Base-by-base conservation (phyloP, 176 grass and related monocot genomes). In the Leersia perrieri region DNA sequence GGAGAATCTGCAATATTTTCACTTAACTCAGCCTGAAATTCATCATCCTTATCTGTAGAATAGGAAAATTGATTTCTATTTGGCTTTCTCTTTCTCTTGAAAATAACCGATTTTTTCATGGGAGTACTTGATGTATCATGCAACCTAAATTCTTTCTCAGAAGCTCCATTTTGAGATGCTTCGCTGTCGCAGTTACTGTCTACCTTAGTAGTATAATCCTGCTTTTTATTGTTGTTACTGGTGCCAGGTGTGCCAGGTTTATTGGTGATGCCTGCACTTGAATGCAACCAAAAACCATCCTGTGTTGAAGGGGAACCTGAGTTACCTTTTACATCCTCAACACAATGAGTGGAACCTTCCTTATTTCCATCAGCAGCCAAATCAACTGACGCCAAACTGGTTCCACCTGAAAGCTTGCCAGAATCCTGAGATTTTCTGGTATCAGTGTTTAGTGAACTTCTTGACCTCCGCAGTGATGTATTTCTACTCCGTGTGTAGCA, bases 71-170 rank as follows among this genome's bases (percentile, higher is more conserved):
- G 69, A 27, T 86, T 90, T 88, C 88, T 66, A 83, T 76, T 81
- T 79, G 82, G 32, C 63, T 89, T 90, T 67, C 74, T 90, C 82
- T 91, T 95, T 81, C 84, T 95, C 84, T 88, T 95, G 63, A 89
- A 92, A 78, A 73, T 84, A 38, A 87, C 31, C 14, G 60, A 53
- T 55, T 74, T 72, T 36, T 85, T 83, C 69, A 74, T 87, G 55
- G 80, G 83, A 73, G 86, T 63, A 77, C 66, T 84, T 60, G 84
- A 80, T 51, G 79, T 80, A 23, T 66, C 78, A 87, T 90, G 86
- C 11, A 29, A 80, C 76, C 81, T 92, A 67, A 80, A 82, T 68
- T 97, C 68, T 78, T 63, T 34, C 60, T 36, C 53, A 55, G 84
- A 84, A 87, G 67, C 49, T 82, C 81, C 88, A 78, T 82, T 83